Conservation (phyloP, 495 filamentous ascomycete genomes). For the Tuber brumale region DNA sequence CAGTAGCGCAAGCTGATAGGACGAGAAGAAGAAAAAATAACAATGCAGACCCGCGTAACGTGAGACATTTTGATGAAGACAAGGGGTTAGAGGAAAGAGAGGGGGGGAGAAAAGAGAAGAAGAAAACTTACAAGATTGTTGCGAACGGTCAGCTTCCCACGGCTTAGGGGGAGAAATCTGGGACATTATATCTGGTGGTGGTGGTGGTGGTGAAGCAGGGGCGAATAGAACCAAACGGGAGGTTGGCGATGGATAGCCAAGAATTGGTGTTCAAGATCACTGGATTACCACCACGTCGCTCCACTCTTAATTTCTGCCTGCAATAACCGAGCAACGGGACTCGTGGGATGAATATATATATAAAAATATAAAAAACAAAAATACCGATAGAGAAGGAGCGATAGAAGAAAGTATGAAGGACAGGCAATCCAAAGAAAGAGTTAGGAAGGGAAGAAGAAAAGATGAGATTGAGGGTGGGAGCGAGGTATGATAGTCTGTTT, state of each 20-base stretch:
- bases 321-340: background rate
- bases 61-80: background rate
- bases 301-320: background rate
- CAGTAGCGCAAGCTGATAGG: background rate
- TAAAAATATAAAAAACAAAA: background rate
- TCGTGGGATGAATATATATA: background rate
- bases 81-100: conserved; percentile 21
- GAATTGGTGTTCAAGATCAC: background rate
- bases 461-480: background rate
- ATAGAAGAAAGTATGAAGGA: background rate
- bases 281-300: background rate
- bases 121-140: conserved; percentile 51
- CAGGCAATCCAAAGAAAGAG: background rate
- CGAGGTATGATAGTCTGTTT: background rate
- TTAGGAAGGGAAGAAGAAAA: background rate
- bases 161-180: conserved; percentile 85
- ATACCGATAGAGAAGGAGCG: background rate
- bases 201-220: conserved; percentile 14
- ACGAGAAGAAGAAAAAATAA: background rate
- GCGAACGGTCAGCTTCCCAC: conserved; percentile 75
- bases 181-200: too few relatives aligned
- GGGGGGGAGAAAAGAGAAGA: conserved; percentile 5
- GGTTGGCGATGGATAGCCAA: conserved; percentile 22
- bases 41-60: conserved; percentile 21
- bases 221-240: conserved; percentile 9